Conservation (phyloP, 73 alveolate species). For the Paramecium sexaurelia region DNA sequence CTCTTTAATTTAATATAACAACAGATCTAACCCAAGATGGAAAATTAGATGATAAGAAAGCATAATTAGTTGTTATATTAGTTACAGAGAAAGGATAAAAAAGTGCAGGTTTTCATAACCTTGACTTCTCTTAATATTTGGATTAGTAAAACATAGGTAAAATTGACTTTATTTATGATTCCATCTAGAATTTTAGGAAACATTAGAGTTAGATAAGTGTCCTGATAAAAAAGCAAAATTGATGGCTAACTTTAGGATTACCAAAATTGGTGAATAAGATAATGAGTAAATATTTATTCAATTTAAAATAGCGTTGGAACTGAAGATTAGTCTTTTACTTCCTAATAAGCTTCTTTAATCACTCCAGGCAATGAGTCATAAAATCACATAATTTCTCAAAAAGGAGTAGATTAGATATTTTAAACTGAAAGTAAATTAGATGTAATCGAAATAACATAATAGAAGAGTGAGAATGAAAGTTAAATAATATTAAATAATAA, state of each 20-base stretch:
- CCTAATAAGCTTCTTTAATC: background rate
- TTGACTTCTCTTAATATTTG: conserved; percentile 2
- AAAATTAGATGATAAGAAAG: background rate
- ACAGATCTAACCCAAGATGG: background rate
- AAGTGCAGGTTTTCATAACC: background rate
- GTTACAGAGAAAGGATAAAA: conserved; percentile 28
- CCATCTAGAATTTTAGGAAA: background rate
- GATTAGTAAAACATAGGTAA: background rate
- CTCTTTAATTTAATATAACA: background rate
- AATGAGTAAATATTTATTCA: background rate
- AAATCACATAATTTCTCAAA: background rate
- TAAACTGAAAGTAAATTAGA: background rate
- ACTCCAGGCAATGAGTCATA: background rate
- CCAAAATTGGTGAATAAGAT: background rate
- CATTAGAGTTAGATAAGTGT: conserved; percentile 7
- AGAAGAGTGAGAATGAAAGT: background rate
- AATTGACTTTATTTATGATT: background rate
- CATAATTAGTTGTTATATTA: background rate
- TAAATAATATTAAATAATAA: background rate
- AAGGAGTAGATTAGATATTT: background rate
- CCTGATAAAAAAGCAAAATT: conserved; percentile 46
- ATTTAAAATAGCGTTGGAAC: background rate
- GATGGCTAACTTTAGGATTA: background rate
- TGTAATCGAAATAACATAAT: background rate
- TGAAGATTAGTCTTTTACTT: background rate